These are phyloP conservation scores for Cocos nucifera DNA, from an alignment of 176 grass and related monocot genomes.

Conservation along the genomic window DNA sequence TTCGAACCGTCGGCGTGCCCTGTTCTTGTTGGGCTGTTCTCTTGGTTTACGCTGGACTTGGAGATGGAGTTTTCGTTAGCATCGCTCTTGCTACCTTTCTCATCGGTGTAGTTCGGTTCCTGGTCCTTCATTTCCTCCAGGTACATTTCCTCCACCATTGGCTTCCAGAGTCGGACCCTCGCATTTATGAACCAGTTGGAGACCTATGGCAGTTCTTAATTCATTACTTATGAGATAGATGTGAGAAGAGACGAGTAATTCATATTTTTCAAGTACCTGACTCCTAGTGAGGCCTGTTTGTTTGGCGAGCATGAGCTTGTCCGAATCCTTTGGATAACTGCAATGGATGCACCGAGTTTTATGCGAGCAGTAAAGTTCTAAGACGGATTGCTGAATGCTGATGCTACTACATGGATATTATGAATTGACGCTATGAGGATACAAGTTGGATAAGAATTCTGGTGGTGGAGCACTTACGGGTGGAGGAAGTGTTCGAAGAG, in stretches of 20 bases:
- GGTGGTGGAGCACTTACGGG: slow-evolving; percentile 38
- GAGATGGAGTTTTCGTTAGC: slow-evolving; percentile 10
- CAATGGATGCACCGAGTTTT: neutral
- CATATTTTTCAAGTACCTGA: slow-evolving; percentile 36
- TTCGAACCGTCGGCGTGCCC: neutral
- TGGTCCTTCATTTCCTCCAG: slow-evolving; percentile 81
- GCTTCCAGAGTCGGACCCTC: slow-evolving; percentile 94
- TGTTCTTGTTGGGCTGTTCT: slow-evolving; percentile 4
- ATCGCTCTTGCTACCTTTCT: slow-evolving; percentile 39
- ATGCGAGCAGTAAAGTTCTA: too few relatives aligned
- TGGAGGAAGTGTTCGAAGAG: slow-evolving; percentile 99
- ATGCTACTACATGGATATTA: too few relatives aligned
- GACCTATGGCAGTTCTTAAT: slow-evolving; percentile 32
- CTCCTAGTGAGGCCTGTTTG: slow-evolving; percentile 94
- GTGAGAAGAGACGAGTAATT: too few relatives aligned
- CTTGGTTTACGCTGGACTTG: slow-evolving; percentile 12
- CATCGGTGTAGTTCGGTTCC: slow-evolving; percentile 30
- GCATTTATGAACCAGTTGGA: slow-evolving; percentile 99
- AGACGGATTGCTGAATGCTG: too few relatives aligned
- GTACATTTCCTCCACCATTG: slow-evolving; percentile 99
- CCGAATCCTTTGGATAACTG: slow-evolving; percentile 99
- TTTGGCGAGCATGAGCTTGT: slow-evolving; percentile 98
- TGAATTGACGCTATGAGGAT: too few relatives aligned
- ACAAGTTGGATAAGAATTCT: too few relatives aligned
- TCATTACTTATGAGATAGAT: too few relatives aligned